phyloP scores from a whole-genome alignment of 1,139 yeast genomes.

The Hemisphaericaspora xylofermentans region DNA sequence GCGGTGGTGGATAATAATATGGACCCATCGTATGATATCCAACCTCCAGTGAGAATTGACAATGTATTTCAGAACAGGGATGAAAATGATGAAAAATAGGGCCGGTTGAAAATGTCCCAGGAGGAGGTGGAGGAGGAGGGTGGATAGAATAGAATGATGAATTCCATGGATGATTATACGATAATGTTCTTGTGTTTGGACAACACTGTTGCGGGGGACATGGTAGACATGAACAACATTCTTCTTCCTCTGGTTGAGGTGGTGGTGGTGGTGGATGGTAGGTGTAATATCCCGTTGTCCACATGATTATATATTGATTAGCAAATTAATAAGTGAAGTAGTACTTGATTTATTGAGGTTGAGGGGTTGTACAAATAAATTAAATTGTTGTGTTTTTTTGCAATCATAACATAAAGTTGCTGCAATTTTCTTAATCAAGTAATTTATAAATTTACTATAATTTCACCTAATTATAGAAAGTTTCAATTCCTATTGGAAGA shows the following conservation, averaged over 20 bases:
- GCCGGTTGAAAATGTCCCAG: neutral
- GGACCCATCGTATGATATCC: constrained; percentile 1
- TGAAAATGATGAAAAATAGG: neutral
- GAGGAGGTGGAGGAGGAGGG: neutral
- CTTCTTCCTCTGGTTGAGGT: neutral
- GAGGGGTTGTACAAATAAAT: no score
- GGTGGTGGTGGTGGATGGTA: neutral
- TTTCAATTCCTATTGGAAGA: no score
- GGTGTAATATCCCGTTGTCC: neutral
- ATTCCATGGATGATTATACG: constrained; percentile 1
- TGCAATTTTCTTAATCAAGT: no score
- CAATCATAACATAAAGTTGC: no score
- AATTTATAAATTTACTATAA: no score
- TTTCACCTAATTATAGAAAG: no score
- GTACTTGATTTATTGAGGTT: neutral
- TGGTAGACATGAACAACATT: no score
- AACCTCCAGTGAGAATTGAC: neutral
- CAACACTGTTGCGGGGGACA: no score
- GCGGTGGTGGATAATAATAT: neutral
- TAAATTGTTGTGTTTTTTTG: no score
- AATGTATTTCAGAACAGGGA: neutral
- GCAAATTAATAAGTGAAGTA: neutral
- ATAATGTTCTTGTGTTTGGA: no score
- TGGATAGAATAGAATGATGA: no score
- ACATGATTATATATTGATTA: neutral